Evolutionary conservation across 2,329 filamentous ascomycete species (phyloP).

Genomic region (Exophiala bonariae): DNA sequence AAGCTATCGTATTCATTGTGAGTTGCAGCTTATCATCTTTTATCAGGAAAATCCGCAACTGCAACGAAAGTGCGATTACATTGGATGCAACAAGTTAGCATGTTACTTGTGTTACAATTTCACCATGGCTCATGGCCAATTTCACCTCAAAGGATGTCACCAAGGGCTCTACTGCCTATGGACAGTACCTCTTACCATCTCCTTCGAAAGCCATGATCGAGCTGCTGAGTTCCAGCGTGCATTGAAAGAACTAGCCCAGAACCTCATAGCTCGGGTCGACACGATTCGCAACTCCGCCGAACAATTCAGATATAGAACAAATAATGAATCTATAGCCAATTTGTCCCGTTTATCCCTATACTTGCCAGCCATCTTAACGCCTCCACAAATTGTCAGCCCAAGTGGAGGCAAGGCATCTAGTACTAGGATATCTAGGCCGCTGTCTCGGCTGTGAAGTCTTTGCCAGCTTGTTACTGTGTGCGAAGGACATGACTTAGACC

Average conservation of each 20-base stretch:
- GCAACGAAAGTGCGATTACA: not conserved
- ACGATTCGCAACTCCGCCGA: not conserved
- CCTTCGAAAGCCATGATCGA: conserved; percentile 1
- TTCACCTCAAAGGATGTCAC: conserved; percentile 1
- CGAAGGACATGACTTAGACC: too few species aligned
- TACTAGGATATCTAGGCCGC: too few species aligned
- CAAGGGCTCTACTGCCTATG: conserved; percentile 6
- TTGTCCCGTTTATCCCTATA: too few species aligned
- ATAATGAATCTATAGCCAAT: conserved; percentile 6
- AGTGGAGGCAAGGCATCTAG: too few species aligned
- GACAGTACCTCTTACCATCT: conserved; percentile 2
- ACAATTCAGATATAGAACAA: not conserved
- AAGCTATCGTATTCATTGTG: too few species aligned
- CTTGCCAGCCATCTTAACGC: too few species aligned
- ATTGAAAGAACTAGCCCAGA: not conserved
- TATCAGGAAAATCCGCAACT: conserved; percentile 6
- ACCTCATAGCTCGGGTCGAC: not conserved
- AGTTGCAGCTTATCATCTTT: conserved; percentile 7
- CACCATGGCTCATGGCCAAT: conserved; percentile 1
- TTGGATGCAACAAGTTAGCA: conserved; percentile 5
- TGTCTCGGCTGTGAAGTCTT: too few species aligned
- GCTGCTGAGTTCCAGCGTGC: conserved; percentile 1
- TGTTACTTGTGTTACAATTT: conserved; percentile 9
- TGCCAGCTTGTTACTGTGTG: too few species aligned
- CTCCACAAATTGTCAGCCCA: too few species aligned